Percentiles rank a stretch among this genome's conserved stretches.
Conservation (phyloP, 139 green algal species). For the Chlorella vulgaris region DNA sequence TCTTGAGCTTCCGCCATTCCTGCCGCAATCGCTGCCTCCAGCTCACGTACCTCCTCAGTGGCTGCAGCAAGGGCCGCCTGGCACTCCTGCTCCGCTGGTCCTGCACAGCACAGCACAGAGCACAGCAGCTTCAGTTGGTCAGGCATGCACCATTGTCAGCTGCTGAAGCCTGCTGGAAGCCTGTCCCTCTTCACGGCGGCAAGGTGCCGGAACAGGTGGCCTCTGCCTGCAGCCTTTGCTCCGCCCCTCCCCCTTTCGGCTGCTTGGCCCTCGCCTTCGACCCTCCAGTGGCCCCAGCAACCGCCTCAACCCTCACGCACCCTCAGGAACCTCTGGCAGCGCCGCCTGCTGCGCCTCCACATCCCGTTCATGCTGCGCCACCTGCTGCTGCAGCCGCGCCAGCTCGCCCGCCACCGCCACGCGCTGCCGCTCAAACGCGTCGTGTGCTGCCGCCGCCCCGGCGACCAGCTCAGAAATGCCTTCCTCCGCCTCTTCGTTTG, state of each 20-base stretch:
- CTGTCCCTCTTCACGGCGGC: too few relatives aligned
- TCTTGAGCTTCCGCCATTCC: slow-evolving; percentile 18
- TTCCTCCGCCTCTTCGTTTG: slow-evolving; percentile 26
- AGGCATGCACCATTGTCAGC: background rate
- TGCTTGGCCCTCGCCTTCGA: too few relatives aligned
- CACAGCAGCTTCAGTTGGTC: background rate
- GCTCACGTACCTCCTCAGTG: slow-evolving; percentile 6
- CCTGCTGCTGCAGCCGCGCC: slow-evolving; percentile 7
- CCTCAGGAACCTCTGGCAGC: slow-evolving; percentile 20
- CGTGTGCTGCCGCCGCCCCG: background rate
- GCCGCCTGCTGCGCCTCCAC: background rate
- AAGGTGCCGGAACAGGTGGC: too few relatives aligned
- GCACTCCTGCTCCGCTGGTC: background rate
- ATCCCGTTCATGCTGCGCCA: slow-evolving; percentile 1
- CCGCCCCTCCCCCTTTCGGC: too few relatives aligned
- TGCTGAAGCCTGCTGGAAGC: too few relatives aligned
- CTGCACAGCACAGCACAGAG: too few relatives aligned
- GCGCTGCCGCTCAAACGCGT: slow-evolving; percentile 27
- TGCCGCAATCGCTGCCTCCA: slow-evolving; percentile 33
- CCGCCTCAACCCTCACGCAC: too few relatives aligned
- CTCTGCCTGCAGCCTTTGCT: too few relatives aligned
- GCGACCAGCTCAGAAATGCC: slow-evolving; percentile 16
- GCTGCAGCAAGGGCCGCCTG: slow-evolving; percentile 19
- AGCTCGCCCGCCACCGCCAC: background rate
- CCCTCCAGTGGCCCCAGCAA: too few relatives aligned